Conservation (phyloP, 768 basidiomycete species). For the Tephrocybe sp. region DNA sequence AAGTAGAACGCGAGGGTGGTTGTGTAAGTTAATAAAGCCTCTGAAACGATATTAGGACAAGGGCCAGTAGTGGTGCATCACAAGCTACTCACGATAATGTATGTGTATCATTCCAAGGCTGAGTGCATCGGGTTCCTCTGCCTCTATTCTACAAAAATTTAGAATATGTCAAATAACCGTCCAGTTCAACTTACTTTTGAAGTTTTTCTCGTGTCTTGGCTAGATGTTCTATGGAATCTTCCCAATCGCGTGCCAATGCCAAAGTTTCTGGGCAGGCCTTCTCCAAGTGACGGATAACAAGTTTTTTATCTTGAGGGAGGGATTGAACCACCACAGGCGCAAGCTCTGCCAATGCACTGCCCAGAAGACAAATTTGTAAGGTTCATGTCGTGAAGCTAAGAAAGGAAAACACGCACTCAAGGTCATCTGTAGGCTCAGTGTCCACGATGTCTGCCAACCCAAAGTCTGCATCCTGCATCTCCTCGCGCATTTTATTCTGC, state of each 20-base stretch:
- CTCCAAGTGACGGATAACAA: constrained; percentile 65
- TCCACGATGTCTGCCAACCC: constrained; percentile 68
- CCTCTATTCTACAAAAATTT: constrained; percentile 39
- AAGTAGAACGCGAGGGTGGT: constrained; percentile 92
- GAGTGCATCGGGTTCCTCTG: constrained; percentile 46
- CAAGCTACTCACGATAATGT: constrained; percentile 73
- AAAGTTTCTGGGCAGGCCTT: constrained; percentile 76
- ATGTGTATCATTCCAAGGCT: constrained; percentile 74
- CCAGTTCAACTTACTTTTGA: constrained; percentile 40
- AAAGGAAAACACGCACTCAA: constrained; percentile 27
- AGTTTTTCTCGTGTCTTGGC: constrained; percentile 51
- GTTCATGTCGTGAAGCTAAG: neutral
- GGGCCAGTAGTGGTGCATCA: neutral
- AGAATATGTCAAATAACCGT: neutral
- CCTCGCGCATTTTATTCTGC: constrained; percentile 72
- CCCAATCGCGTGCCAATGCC: constrained; percentile 83
- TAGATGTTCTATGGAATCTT: constrained; percentile 58
- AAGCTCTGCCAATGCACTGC: constrained; percentile 38
- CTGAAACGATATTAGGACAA: constrained; percentile 34
- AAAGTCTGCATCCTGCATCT: constrained; percentile 77
- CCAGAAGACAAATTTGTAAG: neutral
- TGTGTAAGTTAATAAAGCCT: constrained; percentile 86
- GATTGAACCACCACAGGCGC: constrained; percentile 29
- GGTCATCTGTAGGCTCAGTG: constrained; percentile 23
- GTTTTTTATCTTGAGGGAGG: constrained; percentile 54